phyloP scores from a whole-genome alignment of 371 early-diverging fungal species.

The Conidiobolus incongruus region DNA sequence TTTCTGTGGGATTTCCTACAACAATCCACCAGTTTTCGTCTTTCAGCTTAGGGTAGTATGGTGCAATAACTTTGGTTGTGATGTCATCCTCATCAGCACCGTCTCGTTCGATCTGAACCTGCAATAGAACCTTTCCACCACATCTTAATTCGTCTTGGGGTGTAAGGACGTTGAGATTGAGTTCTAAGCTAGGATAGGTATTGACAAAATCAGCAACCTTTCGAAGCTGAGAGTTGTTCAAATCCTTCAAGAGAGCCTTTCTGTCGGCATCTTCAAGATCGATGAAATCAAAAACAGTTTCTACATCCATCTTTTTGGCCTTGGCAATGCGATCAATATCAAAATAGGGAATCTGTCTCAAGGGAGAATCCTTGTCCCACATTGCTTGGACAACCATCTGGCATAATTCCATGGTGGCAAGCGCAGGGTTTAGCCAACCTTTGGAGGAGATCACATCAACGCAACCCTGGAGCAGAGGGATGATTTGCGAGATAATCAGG shows the following conservation, averaged over 20 bases:
- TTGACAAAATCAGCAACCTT: slow-evolving; percentile 79
- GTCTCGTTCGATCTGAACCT: slow-evolving; percentile 56
- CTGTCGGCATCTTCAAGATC: slow-evolving; percentile 81
- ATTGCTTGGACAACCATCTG: slow-evolving; percentile 95
- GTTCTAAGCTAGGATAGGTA: slow-evolving; percentile 81
- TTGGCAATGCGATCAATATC: slow-evolving; percentile 34
- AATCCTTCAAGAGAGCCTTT: slow-evolving; percentile 25
- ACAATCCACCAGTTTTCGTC: slow-evolving; percentile 96
- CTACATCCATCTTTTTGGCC: slow-evolving; percentile 38
- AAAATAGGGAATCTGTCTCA: slow-evolving; percentile 83
- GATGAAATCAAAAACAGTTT: slow-evolving; percentile 79
- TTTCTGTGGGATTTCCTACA: slow-evolving; percentile 53
- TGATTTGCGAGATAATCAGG: slow-evolving; percentile 32
- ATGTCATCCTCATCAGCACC: slow-evolving; percentile 42
- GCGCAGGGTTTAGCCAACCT: slow-evolving; percentile 77
- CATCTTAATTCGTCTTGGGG: slow-evolving; percentile 30
- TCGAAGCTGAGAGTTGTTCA: slow-evolving; percentile 33
- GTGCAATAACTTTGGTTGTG: slow-evolving; percentile 49
- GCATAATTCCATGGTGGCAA: slow-evolving; percentile 83
- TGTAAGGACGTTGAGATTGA: slow-evolving; percentile 34
- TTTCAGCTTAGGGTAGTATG: slow-evolving; percentile 75
- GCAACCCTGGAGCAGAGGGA: slow-evolving; percentile 76
- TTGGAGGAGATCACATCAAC: slow-evolving; percentile 87
- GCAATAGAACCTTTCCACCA: slow-evolving; percentile 32
- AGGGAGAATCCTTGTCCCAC: slow-evolving; percentile 80